Base-by-base conservation (phyloP, 2,329 filamentous ascomycete genomes). In the Talaromyces atroroseus region DNA sequence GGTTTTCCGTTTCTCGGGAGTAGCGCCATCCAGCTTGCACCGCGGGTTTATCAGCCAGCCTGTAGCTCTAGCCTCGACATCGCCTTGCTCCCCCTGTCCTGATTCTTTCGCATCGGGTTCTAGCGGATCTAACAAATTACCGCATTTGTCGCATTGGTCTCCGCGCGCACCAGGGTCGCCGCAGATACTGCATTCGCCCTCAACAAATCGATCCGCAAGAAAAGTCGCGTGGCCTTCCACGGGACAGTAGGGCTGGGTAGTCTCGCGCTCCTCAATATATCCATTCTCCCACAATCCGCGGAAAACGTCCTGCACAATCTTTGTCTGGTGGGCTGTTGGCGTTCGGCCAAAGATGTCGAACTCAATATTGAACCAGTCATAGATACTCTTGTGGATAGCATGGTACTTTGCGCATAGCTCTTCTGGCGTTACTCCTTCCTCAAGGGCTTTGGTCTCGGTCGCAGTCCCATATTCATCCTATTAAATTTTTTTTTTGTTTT, bases 301-400 rank as follows among this genome's bases (percentile, higher is more conserved):
- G 74, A 97, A 97, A 63, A 97, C 92, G 61, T 89, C 84, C 74
- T 97, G 94, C 10, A 92, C 89, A 65, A 99, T 97, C 63, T 90
- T 83, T 21, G 91, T 96, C 74, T 97, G 94, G 66, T 94, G 83
- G 54, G 83, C 75, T 18, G 92, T 97, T 2, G 92, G 90, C 5
- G 94, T 97, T 58, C 92, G 87, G 60, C 92, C 94, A 70, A 97
- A 99, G 73, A 92, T 87, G 75, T 97, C 92, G 70, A 97, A 97
- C 58, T 83, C 86, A 68, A 97, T 92, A 68, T 91, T 85, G 77
- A 99, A 99, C 90, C 92, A 96, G 72, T 95, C 83, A 74, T 97
- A 97, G 63, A 96, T 88, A 49, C 88, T 89, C 66, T 90, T 85
- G 76, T 96, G 92, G 58, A 95, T 85, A 66, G 84, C 85, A 76